phyloP scores from a whole-genome alignment of 2,329 filamentous ascomycete genomes.

The Didymella pomorum region DNA sequence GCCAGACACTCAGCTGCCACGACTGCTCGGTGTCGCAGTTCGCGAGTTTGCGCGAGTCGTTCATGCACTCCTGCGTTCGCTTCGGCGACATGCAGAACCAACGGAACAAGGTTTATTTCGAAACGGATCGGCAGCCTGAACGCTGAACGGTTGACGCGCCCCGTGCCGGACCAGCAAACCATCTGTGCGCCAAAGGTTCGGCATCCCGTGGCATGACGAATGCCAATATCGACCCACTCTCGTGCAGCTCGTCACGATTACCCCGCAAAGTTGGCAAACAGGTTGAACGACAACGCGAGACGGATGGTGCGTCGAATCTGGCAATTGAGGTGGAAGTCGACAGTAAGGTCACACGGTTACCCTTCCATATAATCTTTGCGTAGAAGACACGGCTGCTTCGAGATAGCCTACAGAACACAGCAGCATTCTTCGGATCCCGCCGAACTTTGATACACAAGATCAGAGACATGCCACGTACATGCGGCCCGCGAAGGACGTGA shows the following conservation, averaged over 20 bases:
- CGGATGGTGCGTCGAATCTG: slow-evolving; percentile 4
- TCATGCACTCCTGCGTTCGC: slow-evolving; percentile 18
- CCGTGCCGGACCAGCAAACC: slow-evolving; percentile 7
- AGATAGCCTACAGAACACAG: slow-evolving; percentile 2
- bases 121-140: slow-evolving; percentile 18
- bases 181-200: slow-evolving; percentile 16
- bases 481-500: slow-evolving; percentile 10
- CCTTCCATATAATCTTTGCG: slow-evolving; percentile 3
- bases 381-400: slow-evolving; percentile 5
- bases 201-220: slow-evolving; percentile 21
- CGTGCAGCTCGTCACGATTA: slow-evolving; percentile 16
- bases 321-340: not conserved
- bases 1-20: not conserved
- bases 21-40: slow-evolving; percentile 2
- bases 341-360: slow-evolving; percentile 6
- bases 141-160: slow-evolving; percentile 10
- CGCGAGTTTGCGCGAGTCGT: slow-evolving; percentile 17
- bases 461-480: slow-evolving; percentile 19
- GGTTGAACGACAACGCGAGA: slow-evolving; percentile 13
- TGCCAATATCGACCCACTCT: slow-evolving; percentile 18
- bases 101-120: slow-evolving; percentile 20
- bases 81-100: slow-evolving; percentile 13
- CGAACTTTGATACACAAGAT: slow-evolving; percentile 15
- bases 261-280: slow-evolving; percentile 12
- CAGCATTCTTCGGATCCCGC: slow-evolving; percentile 19